A percentile compares a stretch with the other conserved stretches of the same genome.
phyloP scores from a whole-genome alignment of 177 flowering plant genomes.

The Tripterygium wilfordii region DNA sequence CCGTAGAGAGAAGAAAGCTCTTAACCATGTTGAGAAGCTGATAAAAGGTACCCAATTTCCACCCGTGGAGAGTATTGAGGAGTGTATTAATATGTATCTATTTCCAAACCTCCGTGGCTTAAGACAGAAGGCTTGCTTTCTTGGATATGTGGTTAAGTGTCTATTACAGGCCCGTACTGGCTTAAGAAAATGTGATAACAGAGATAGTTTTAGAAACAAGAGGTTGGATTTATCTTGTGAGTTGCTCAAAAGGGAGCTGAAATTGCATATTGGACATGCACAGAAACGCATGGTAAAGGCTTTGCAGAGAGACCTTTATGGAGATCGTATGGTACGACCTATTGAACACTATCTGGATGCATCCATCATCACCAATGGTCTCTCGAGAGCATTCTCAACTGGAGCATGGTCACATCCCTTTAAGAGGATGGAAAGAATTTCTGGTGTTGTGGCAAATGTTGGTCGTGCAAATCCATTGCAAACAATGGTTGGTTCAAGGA shows the following conservation, averaged over 20 bases:
- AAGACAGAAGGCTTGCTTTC: conserved; percentile 66
- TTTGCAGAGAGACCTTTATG: conserved; percentile 75
- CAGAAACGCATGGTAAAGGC: conserved; percentile 70
- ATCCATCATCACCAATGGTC: conserved; percentile 84
- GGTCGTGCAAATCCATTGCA: conserved; percentile 86
- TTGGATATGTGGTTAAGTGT: conserved; percentile 86
- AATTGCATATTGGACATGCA: conserved; percentile 64
- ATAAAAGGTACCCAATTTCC: conserved; percentile 48
- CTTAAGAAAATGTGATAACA: conserved; percentile 65
- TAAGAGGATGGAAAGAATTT: conserved; percentile 50
- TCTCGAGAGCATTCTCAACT: conserved; percentile 87
- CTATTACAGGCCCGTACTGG: conserved; percentile 61
- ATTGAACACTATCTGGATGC: conserved; percentile 86
- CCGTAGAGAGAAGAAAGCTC: conserved; percentile 43
- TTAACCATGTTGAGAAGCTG: conserved; percentile 25
- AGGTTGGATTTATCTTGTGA: conserved; percentile 82
- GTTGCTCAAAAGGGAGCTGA: conserved; percentile 72
- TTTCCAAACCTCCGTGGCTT: conserved; percentile 47
- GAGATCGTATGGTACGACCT: conserved; percentile 48
- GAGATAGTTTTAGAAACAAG: conserved; percentile 85
- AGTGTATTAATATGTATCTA: conserved; percentile 38
- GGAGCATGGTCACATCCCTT: conserved; percentile 87
- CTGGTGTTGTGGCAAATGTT: conserved; percentile 83
- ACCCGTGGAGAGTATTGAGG: conserved; percentile 48
- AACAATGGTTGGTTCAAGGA: conserved; percentile 61